These are phyloP conservation scores for Trypanosomatidae sp. DNA, from an alignment of 208 protist genomes.

Conservation along the genomic window DNA sequence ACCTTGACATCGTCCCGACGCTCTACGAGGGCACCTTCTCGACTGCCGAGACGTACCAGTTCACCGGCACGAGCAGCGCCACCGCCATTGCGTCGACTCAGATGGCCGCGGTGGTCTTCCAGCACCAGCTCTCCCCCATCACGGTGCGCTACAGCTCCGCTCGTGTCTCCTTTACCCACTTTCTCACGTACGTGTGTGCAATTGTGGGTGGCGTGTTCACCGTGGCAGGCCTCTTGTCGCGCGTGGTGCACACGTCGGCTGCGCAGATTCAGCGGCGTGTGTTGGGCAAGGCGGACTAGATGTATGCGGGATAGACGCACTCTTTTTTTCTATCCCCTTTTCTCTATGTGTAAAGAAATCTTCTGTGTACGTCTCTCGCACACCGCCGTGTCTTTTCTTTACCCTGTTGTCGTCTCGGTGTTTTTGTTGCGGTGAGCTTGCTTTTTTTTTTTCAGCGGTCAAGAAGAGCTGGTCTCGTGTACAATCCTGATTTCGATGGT, in stretches of 20 bases:
- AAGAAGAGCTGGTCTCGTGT: no score
- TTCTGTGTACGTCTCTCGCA: no score
- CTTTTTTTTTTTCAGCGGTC: no score
- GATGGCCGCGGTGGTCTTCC: constrained; percentile 80
- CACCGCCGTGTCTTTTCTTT: no score
- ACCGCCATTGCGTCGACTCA: neutral
- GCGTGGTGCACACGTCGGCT: constrained; percentile 36
- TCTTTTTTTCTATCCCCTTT: no score
- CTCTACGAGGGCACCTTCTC: constrained; percentile 38
- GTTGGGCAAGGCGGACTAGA: constrained; percentile 44
- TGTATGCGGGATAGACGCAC: neutral
- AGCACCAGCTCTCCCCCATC: constrained; percentile 93
- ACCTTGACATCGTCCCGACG: constrained; percentile 50
- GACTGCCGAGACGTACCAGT: constrained; percentile 40
- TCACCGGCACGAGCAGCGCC: constrained; percentile 26
- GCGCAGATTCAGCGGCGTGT: constrained; percentile 47
- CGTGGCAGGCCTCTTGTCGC: constrained; percentile 61
- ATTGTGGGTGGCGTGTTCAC: constrained; percentile 95
- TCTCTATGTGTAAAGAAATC: no score
- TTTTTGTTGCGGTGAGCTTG: no score
- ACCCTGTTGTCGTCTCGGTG: no score
- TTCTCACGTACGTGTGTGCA: constrained; percentile 93
- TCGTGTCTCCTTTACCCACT: constrained; percentile 80
- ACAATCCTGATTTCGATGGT: no score
- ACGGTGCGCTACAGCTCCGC: constrained; percentile 72